Base-by-base conservation (phyloP, 768 basidiomycete genomes). In the Pholiota conissans region DNA sequence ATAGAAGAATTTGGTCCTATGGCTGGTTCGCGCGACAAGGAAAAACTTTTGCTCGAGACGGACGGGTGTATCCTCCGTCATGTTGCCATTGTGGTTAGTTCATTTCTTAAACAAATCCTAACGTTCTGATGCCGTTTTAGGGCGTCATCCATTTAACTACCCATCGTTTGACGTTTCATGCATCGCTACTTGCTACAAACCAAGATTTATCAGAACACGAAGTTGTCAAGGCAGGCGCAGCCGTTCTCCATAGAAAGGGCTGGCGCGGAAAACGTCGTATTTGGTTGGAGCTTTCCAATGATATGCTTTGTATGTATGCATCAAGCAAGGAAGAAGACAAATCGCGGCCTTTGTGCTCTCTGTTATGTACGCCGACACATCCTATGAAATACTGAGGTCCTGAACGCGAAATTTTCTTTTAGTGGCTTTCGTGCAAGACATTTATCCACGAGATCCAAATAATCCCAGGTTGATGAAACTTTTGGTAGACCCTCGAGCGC, bases 61-160 rank as follows among this genome's bases (percentile, higher is more conserved):
- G 83, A 85, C 63, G 85, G 76, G 0, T 77, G 73, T 30, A 66
- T 83, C 32, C 71, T 83, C 37, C 71, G 75, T 40, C 81, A 84
- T 26, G 80, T 82, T 10, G 65, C 78, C 9, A 74, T 83, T n/a
- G 62, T 83, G 52, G 79, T 81, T 14, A 57, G 76, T 72, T 10
- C 14, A 45, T n/a, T 20, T 42, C 13, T 18, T 46, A n/a, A 10
- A 24, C 22, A n/a, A 14, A 14, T 16, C 39, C 20, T 28, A 18
- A 24, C 20, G 16, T 59, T 13, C 10, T 24, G 18, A 28, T 24
- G 3, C n/a, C 45, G 55, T 32, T 35, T 51, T 46, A 83, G 77
- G 84, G 86, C 6, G 82, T 84, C 29, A 71, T 87, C 16, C 85
- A 87, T 65, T 67, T 88, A 18, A 89, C 87, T 0, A 85, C 84